Conservation (phyloP, 2,329 filamentous ascomycete species). For the Domatiomyces catenatus region DNA sequence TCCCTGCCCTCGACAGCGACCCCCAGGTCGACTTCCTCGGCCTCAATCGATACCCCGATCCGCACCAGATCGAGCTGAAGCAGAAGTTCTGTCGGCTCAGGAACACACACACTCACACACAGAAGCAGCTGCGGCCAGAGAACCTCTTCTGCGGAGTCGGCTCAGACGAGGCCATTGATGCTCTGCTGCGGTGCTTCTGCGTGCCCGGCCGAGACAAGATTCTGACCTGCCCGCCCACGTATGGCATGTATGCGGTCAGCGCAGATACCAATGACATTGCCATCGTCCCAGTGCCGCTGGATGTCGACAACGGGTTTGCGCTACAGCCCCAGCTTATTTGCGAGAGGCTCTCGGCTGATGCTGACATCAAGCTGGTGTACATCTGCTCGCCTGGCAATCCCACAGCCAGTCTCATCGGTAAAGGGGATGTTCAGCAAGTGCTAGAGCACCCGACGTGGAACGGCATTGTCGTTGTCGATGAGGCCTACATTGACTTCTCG, state of each 20-base stretch:
- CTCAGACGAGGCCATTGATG: constrained; percentile 93
- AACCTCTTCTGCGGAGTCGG: constrained; percentile 92
- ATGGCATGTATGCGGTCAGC: constrained; percentile 95
- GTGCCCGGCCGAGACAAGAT: constrained; percentile 75
- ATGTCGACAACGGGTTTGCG: constrained; percentile 54
- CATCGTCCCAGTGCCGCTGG: constrained; percentile 72
- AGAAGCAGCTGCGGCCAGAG: constrained; percentile 55
- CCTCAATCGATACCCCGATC: constrained; percentile 89
- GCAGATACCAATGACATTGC: constrained; percentile 86
- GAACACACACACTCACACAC: constrained; percentile 69
- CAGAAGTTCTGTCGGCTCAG: constrained; percentile 71
- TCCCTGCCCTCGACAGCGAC: constrained; percentile 27
- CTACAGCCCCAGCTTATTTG: constrained; percentile 58
- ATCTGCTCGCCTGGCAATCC: constrained; percentile 93
- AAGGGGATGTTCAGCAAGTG: constrained; percentile 55
- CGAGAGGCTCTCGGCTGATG: constrained; percentile 46
- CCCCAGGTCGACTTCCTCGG: constrained; percentile 60
- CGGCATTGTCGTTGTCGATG: constrained; percentile 80
- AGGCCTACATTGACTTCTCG: constrained; percentile 94
- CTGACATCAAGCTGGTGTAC: constrained; percentile 72
- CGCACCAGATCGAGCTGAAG: constrained; percentile 80
- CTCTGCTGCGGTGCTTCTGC: constrained; percentile 85
- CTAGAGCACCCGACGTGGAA: constrained; percentile 88
- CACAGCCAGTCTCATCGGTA: constrained; percentile 63
- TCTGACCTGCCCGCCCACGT: constrained; percentile 87